These are phyloP conservation scores for Claviceps citrina DNA, from an alignment of 2,329 filamentous ascomycete genomes.

Conservation along the genomic window DNA sequence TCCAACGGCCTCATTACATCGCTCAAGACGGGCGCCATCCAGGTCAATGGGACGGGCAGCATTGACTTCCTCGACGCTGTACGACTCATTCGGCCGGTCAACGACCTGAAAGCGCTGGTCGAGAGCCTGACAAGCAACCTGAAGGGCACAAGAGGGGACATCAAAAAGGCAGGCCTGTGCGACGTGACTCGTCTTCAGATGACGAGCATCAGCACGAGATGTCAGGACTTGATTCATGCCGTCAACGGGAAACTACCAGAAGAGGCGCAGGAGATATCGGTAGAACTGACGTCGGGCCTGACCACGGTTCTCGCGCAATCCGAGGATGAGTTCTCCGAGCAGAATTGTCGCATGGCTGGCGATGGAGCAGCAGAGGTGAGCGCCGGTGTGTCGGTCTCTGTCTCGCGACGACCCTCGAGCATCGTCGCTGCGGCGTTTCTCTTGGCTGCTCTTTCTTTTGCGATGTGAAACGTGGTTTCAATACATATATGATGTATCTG, in stretches of 20 bases:
- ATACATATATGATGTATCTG: no score
- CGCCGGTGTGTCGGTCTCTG: not conserved
- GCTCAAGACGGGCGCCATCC: not conserved
- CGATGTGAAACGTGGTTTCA: no score
- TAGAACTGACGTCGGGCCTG: not conserved
- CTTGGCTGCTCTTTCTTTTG: not conserved
- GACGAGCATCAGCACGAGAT: not conserved
- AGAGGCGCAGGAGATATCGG: not conserved
- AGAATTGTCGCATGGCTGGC: not conserved
- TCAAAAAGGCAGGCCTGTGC: not conserved
- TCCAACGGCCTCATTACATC: conserved; percentile 1
- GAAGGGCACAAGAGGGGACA: not conserved
- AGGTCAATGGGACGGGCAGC: not conserved
- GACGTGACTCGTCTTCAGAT: not conserved
- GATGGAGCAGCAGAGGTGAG: not conserved
- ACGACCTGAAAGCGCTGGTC: not conserved
- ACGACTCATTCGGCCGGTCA: not conserved
- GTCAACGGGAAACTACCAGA: not conserved
- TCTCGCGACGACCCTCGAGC: not conserved
- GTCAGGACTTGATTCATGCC: not conserved
- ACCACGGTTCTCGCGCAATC: not conserved
- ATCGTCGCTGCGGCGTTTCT: not conserved
- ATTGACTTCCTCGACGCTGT: not conserved
- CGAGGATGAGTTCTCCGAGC: not conserved
- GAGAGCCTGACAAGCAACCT: not conserved